Evolutionary conservation across 2,329 filamentous ascomycete genomes (phyloP).

Genomic region (Zalaria sp.): DNA sequence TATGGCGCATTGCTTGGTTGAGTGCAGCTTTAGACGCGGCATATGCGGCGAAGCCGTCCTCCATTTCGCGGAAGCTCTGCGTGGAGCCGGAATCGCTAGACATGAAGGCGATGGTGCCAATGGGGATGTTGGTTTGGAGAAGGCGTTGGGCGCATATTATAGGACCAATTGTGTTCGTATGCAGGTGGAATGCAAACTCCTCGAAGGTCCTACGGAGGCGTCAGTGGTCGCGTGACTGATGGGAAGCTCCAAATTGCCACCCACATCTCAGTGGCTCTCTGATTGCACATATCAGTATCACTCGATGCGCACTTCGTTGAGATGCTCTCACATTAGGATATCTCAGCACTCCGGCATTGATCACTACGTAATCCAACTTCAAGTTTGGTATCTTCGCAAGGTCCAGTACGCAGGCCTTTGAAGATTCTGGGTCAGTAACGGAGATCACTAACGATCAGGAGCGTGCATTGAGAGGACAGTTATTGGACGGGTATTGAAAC

Average conservation of each 20-base stretch:
- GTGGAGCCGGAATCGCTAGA: constrained; percentile 43
- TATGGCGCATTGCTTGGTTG: constrained; percentile 41
- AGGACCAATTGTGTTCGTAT: constrained; percentile 46
- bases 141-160: constrained; percentile 41
- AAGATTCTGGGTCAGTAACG: neutral
- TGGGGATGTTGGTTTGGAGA: constrained; percentile 30
- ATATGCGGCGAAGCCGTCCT: constrained; percentile 45
- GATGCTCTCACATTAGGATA: constrained; percentile 39
- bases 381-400: constrained; percentile 25
- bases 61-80: constrained; percentile 35
- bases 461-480: too few relatives aligned
- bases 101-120: constrained; percentile 41
- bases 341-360: constrained; percentile 42
- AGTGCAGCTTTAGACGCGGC: constrained; percentile 42
- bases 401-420: constrained; percentile 28
- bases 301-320: neutral
- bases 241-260: constrained; percentile 7
- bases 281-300: constrained; percentile 1
- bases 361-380: constrained; percentile 38
- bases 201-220: constrained; percentile 30
- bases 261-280: constrained; percentile 39
- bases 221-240: neutral
- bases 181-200: constrained; percentile 39
- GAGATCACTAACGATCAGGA: too few relatives aligned
- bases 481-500: neutral